Conservation (phyloP, 371 early-diverging fungal genomes). For the Ecytonucleospora hepatopenaei region DNA sequence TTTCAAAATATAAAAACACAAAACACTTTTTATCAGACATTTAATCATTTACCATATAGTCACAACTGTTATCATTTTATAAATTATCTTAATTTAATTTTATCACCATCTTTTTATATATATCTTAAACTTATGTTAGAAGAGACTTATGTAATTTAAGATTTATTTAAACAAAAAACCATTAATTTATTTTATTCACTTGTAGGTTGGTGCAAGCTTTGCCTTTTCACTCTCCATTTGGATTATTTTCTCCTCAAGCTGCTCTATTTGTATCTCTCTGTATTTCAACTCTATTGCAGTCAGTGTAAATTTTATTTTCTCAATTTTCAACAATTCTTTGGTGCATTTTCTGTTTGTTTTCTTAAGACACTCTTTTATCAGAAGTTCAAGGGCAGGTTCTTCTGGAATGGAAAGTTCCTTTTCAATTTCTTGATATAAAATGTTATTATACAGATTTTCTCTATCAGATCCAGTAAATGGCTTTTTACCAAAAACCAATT, state of each 20-base stretch:
- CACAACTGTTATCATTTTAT: too few relatives aligned
- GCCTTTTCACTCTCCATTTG: slow-evolving; percentile 6
- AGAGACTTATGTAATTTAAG: neutral
- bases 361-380: slow-evolving; percentile 30
- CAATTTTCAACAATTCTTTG: neutral
- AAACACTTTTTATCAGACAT: too few relatives aligned
- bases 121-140: too few relatives aligned
- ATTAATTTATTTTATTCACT: neutral
- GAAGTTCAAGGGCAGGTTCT: slow-evolving; percentile 1
- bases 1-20: too few relatives aligned
- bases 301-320: slow-evolving; percentile 22
- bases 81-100: too few relatives aligned
- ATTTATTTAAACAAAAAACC: neutral
- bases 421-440: slow-evolving; percentile 18
- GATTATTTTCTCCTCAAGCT: slow-evolving; percentile 36
- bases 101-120: too few relatives aligned
- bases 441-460: slow-evolving; percentile 24
- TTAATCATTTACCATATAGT: too few relatives aligned
- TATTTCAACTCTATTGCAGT: slow-evolving; percentile 19
- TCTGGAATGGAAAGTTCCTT: neutral
- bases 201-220: neutral
- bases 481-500: slow-evolving; percentile 73
- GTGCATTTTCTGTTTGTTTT: slow-evolving; percentile 26
- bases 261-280: slow-evolving; percentile 21
- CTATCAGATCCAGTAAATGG: slow-evolving; percentile 69